A percentile compares a stretch with the other conserved stretches of the same genome.
Conservation (phyloP, 768 basidiomycete species). For the Suillus subalutaceus region DNA sequence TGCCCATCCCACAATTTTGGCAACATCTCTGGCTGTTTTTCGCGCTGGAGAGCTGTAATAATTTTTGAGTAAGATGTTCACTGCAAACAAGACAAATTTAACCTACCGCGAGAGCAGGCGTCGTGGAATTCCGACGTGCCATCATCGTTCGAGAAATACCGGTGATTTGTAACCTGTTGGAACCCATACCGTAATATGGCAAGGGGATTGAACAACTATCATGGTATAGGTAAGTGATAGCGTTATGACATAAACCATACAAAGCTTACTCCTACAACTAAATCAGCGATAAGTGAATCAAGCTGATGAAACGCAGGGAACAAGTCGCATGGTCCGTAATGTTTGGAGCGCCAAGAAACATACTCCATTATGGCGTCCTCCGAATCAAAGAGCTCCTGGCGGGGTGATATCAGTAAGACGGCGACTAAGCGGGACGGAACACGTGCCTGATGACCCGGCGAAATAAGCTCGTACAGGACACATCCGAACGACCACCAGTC, state of each 20-base stretch:
- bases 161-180: background rate
- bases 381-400: constrained; percentile 36
- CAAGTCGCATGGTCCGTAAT: constrained; percentile 11
- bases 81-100: background rate
- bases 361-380: constrained; percentile 26
- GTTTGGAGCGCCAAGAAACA: constrained; percentile 21
- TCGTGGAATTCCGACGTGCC: constrained; percentile 28
- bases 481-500: constrained; percentile 50
- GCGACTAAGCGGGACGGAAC: background rate
- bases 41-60: constrained; percentile 6
- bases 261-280: constrained; percentile 37
- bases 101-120: constrained; percentile 24
- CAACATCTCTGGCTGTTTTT: background rate
- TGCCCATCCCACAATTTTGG: background rate
- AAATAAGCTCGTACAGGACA: constrained; percentile 41
- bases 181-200: background rate
- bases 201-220: background rate
- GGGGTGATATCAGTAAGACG: background rate
- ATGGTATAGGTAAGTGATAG: background rate
- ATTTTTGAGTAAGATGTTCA: background rate
- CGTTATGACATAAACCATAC: background rate
- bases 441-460: constrained; percentile 28
- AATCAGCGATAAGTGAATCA: constrained; percentile 20
- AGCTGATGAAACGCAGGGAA: constrained; percentile 31
- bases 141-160: constrained; percentile 9